These are phyloP conservation scores for Sequoiadendron giganteum DNA, from an alignment of 75 land plant species.

Conservation along the genomic window DNA sequence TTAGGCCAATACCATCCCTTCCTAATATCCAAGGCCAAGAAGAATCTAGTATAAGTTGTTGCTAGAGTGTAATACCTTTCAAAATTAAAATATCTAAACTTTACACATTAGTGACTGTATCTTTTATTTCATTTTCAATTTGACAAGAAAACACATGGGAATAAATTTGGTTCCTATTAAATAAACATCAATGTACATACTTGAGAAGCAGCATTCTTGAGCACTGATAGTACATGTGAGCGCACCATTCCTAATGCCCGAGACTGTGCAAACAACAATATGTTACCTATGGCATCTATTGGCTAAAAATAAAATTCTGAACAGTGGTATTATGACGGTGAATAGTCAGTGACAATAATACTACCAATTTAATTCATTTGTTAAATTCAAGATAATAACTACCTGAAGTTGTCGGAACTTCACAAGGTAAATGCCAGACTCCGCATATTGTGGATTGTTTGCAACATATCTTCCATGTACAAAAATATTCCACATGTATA, in stretches of 20 bases:
- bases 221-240: constrained; percentile 82
- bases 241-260: constrained; percentile 95
- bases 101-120: background rate
- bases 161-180: background rate
- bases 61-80: background rate
- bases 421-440: constrained; percentile 87
- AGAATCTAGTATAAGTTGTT: background rate
- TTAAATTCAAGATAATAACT: background rate
- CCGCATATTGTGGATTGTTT: constrained; percentile 95
- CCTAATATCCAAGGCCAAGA: background rate
- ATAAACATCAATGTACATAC: constrained; percentile 25
- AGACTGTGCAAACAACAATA: constrained; percentile 54
- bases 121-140: background rate
- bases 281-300: background rate
- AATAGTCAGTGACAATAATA: background rate
- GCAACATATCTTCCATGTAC: constrained; percentile 65
- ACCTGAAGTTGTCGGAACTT: constrained; percentile 98
- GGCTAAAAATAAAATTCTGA: constrained; percentile 11
- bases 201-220: constrained; percentile 87
- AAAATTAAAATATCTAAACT: background rate
- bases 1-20: background rate
- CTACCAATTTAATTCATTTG: background rate
- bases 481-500: background rate
- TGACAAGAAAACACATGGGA: background rate
- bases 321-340: background rate